Base-by-base conservation (phyloP, 148 eudicot species). In the Drosera capensis region DNA sequence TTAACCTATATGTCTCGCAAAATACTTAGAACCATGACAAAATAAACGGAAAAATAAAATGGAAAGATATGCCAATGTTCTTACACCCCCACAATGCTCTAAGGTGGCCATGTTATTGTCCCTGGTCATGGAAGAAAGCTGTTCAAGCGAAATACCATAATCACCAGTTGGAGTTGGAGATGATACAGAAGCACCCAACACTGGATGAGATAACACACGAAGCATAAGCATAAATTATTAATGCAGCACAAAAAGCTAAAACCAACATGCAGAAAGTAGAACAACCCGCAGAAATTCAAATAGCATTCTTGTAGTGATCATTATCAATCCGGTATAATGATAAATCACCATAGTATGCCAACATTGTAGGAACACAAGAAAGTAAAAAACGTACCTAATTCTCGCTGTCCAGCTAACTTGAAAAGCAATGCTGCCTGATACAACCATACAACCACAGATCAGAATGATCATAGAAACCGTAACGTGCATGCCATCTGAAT, bases 341-440 rank as follows among this genome's bases (percentile, higher is more conserved):
- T 28, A 28, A 5, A 28, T 5, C 31, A 28, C 7, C 23, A 24
- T 16, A 14, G 22, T 30, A 35, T 47, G 47, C 12, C 58, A 9
- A 25, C 19, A 14, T 12, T 7, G 18, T 7, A 14, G n/a, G 11
- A 1, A 49, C 3, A 14, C 5, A 34, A 34, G 38, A 34, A 34
- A 34, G 11, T 34, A 9, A 44, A 8, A 44, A 16, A 18, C 7
- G 30, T 82, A 87, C 96, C 96, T 26, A 72, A 68, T 46, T 88
- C 82, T 48, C 72, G 70, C 59, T 87, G 77, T 36, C 96, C 96
- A 28, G 94, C 96, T 68, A 87, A 66, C 58, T 87, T 87, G 59
- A 87, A 87, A 51, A 87, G 96, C 79, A 87, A 60, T 46, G 94
- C 94, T 22, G 96, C 96, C 96, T 87, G 46, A 42, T 53, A 43